These are phyloP conservation scores for Vigna trinervia DNA, from an alignment of 306 rosid species.

Conservation along the genomic window DNA sequence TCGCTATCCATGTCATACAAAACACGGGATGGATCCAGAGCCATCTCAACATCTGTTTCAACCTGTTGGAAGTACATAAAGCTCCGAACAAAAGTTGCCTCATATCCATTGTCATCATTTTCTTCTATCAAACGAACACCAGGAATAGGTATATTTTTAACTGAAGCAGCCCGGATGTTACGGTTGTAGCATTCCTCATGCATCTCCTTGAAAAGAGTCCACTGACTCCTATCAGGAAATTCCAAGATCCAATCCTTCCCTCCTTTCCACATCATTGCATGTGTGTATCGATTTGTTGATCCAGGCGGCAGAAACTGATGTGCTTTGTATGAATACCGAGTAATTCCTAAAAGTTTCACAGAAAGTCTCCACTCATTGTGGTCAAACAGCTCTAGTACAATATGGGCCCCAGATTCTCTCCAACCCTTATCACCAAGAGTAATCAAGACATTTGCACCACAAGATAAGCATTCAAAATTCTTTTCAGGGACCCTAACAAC, in stretches of 20 bases:
- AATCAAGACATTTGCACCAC: conserved; percentile 81
- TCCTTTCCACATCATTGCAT: conserved; percentile 99
- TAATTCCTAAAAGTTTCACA: conserved; percentile 74
- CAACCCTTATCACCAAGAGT: conserved; percentile 83
- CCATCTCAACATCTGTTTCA: conserved; percentile 91
- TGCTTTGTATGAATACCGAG: conserved; percentile 88
- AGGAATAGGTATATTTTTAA: conserved; percentile 94
- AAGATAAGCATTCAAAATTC: conserved; percentile 72
- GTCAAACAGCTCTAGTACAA: conserved; percentile 78
- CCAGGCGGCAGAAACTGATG: conserved; percentile 98
- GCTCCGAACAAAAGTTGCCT: conserved; percentile 63
- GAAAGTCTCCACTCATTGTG: conserved; percentile 94
- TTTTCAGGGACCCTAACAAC: conserved; percentile 62
- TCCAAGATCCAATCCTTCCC: conserved; percentile 96
- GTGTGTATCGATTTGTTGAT: conserved; percentile 92
- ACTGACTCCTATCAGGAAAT: conserved; percentile 90
- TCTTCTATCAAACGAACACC: conserved; percentile 85
- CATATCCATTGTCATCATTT: conserved; percentile 65
- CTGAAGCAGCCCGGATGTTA: conserved; percentile 84
- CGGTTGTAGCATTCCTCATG: conserved; percentile 95
- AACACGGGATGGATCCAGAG: conserved; percentile 72
- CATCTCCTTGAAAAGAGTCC: conserved; percentile 96
- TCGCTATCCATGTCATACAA: conserved; percentile 98
- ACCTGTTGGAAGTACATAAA: conserved; percentile 75
- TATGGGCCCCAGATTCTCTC: conserved; percentile 83